Base-by-base conservation (phyloP, 2,329 filamentous ascomycete genomes). In the Juglanconis juglandina region DNA sequence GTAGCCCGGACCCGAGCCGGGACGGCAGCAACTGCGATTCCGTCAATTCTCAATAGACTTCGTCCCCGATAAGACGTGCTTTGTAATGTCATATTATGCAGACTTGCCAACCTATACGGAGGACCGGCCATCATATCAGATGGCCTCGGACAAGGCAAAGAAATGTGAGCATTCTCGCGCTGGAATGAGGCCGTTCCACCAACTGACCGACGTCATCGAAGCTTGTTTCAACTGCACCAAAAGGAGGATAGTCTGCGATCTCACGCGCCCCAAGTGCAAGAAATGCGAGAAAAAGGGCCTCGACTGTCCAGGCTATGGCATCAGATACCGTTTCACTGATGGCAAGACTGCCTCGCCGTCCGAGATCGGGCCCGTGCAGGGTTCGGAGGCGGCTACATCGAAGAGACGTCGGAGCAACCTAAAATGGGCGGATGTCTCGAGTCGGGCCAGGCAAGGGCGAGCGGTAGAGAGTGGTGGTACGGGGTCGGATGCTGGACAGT, bases 141-240 rank as follows among this genome's bases (percentile, higher is more conserved):
- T 47, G 60, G 47, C 51, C 41, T 56, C 56, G 34, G 46, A 62
- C 14, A 62, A 62, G 51, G 35, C 51, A 24, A 62, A 56, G 24
- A 62, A 62, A 55, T 54, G 60, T 59, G 52, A 52, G 59, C 24
- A 35, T 13, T 33, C 7, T 33, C 46, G 33, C 35, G 17, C 14
- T 46, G 30, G 42, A 7, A 30, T 49, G 3, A 24, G 17, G 33
- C 47, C 14, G 1, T 9, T 10, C 1, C 10, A 53, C 48, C 24
- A 11, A 39, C 11, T 56, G 39, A 49, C 56, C 59, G 7, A 48
- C 24, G 5, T 39, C 5, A 3, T 30, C 44, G 33, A 32, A 63
- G 61, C 57, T 47, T 63, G 61, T 53, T 63, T 53, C 48, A 55
- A 63, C 35, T 63, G 61, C 41, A 63, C 51, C 46, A 63, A 63